Percentiles rank a stretch among this genome's conserved stretches.
Conservation (phyloP, 2,329 filamentous ascomycete species). For the Ophiostoma montium region DNA sequence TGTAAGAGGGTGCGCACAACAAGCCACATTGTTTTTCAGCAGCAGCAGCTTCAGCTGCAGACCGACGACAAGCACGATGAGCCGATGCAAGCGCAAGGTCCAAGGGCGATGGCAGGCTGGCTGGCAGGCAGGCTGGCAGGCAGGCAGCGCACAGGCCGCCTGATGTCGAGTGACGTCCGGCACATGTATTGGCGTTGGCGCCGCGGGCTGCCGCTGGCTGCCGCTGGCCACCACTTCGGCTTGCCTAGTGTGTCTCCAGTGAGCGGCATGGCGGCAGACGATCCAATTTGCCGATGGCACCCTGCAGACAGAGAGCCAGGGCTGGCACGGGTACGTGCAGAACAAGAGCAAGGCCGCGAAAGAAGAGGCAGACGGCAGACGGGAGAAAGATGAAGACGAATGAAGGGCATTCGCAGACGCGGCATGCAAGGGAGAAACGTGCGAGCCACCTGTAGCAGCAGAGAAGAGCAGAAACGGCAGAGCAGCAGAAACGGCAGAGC, state of each 20-base stretch:
- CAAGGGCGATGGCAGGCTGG: not conserved
- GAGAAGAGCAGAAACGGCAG: too few species aligned
- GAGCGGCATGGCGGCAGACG: conserved; percentile 4
- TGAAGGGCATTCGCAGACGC: too few species aligned
- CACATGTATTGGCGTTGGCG: conserved; percentile 1
- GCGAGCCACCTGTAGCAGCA: too few species aligned
- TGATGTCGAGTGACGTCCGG: conserved; percentile 6
- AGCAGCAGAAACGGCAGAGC: too few species aligned
- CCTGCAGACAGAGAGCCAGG: not conserved
- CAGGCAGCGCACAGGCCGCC: too few species aligned
- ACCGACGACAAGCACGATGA: conserved; percentile 4
- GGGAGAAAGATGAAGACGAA: too few species aligned
- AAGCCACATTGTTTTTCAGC: conserved; percentile 4
- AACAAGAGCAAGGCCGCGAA: not conserved
- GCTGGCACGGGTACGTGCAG: not conserved
- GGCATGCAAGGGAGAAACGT: too few species aligned
- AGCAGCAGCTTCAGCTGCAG: conserved; percentile 7
- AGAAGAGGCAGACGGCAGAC: too few species aligned
- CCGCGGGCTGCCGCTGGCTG: too few species aligned
- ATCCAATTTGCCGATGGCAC: conserved; percentile 7
- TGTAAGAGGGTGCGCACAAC: conserved; percentile 9
- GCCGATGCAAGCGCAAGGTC: conserved; percentile 4
- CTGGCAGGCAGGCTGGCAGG: too few species aligned
- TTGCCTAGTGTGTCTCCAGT: not conserved
- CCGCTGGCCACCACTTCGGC: too few species aligned